These are phyloP conservation scores for Euphorbia neoarborescens DNA, from an alignment of 441 rosid species.

Conservation along the genomic window DNA sequence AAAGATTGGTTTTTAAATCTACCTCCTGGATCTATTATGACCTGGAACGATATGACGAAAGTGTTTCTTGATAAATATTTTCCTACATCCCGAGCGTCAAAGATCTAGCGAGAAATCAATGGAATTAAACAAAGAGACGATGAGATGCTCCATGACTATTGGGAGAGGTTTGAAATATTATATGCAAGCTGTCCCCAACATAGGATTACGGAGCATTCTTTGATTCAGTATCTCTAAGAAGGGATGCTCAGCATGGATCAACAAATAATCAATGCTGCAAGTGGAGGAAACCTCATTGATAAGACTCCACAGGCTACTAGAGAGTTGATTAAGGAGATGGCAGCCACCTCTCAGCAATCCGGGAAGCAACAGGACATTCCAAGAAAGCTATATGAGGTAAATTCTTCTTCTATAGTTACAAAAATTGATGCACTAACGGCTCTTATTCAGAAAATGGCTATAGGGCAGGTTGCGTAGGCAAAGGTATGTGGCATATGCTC, in stretches of 20 bases:
- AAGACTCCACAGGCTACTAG: no score
- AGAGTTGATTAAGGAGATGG: no score
- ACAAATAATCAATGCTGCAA: background rate
- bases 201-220: background rate
- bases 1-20: background rate
- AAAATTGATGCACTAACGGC: background rate
- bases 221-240: background rate
- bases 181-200: background rate
- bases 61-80: background rate
- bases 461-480: background rate
- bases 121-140: background rate
- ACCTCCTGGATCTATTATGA: background rate
- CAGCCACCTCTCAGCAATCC: no score
- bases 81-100: background rate
- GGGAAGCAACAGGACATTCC: no score
- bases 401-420: no score
- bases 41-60: background rate
- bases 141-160: background rate
- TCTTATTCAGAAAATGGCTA: background rate
- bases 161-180: background rate
- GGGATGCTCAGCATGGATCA: background rate
- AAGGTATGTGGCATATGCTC: background rate
- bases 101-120: background rate
- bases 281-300: background rate
- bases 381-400: no score